Evolutionary conservation across 176 grass and related monocot species (phyloP), one percentile per base, ranked within the genome.

Genomic region (Elaeis guineensis): DNA sequence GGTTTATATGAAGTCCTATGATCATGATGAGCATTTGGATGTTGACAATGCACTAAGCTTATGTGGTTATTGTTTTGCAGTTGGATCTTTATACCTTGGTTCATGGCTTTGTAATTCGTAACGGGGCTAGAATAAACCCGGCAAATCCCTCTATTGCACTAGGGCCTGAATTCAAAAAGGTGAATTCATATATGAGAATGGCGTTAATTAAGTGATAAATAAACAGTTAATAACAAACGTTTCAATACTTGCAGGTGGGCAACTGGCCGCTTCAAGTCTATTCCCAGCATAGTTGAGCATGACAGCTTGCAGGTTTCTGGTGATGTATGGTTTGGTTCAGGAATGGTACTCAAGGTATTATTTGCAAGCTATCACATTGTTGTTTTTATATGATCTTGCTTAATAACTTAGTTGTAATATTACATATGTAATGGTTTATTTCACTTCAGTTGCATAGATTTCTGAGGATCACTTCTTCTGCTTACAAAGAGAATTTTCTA

Each of bases 111-210:
- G 78, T 96, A 62, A 81, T 80, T 62, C 80, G 92, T 11, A 96
- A 90, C 48, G 5, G 74, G 63, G 72, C 80, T 2, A 96, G 83
- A 76, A 32, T 64, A 80, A 85, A 88, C 29, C 72, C 81, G 57
- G 72, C 80, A 78, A 96, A 96, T 54, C 92, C 92, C 65, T 72
- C 83, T 17, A 90, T 90, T 77, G 80, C 85, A 26, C 60, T 96
- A 6, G 92, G 92, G 26, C 87, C 92, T 57, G 87, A 97, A 74
- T 97, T 97, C 51, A 97, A 88, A 54, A 97, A 88, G 92, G 87
- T 97, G 8, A 64, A 25, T 18, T 61, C 12, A 1, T 62, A 50
- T 75, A 54, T 17, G 1, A 71, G 39, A 72, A 22, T 21, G 23
- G 23, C 2, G 28, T 29, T 29, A 4, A 5, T 29, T 29, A 29